Percentiles rank a stretch among this genome's conserved stretches.
Conservation (phyloP, 1,139 yeast species). For the Meyerozyma guilliermondii region DNA sequence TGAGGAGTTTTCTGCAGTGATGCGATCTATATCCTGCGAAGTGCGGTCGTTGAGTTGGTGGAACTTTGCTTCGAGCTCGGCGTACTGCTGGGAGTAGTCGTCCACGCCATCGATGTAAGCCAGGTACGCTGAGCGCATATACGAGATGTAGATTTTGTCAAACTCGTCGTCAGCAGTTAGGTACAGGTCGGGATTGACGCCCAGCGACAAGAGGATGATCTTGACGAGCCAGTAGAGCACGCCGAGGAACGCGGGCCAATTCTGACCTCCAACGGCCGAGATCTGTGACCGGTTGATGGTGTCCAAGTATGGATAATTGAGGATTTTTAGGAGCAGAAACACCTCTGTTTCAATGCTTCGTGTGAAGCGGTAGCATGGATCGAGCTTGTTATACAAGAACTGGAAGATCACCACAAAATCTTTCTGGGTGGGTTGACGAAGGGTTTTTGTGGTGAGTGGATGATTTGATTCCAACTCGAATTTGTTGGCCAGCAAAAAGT, state of each 20-base stretch:
- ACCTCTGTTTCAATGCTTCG: slow-evolving; percentile 75
- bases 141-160: slow-evolving; percentile 62
- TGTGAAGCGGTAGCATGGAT: slow-evolving; percentile 72
- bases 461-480: slow-evolving; percentile 75
- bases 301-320: slow-evolving; percentile 79
- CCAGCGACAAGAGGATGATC: slow-evolving; percentile 36
- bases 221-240: slow-evolving; percentile 77
- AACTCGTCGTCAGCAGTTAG: slow-evolving; percentile 35
- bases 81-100: slow-evolving; percentile 50
- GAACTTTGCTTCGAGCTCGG: slow-evolving; percentile 55
- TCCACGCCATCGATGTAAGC: slow-evolving; percentile 62
- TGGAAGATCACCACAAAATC: slow-evolving; percentile 77
- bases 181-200: slow-evolving; percentile 34
- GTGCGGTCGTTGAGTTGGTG: slow-evolving; percentile 31
- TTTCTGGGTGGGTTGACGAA: slow-evolving; percentile 80
- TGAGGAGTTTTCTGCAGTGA: slow-evolving; percentile 38
- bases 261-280: slow-evolving; percentile 87
- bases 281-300: slow-evolving; percentile 78
- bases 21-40: slow-evolving; percentile 32
- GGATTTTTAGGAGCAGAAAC: slow-evolving; percentile 54
- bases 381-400: slow-evolving; percentile 70
- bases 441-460: slow-evolving; percentile 58
- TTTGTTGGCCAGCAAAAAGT: slow-evolving; percentile 55
- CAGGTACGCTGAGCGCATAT: slow-evolving; percentile 62
- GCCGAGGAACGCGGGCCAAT: slow-evolving; percentile 83